Conservation (phyloP, 371 early-diverging fungal species). For the Mortierella sp. region DNA sequence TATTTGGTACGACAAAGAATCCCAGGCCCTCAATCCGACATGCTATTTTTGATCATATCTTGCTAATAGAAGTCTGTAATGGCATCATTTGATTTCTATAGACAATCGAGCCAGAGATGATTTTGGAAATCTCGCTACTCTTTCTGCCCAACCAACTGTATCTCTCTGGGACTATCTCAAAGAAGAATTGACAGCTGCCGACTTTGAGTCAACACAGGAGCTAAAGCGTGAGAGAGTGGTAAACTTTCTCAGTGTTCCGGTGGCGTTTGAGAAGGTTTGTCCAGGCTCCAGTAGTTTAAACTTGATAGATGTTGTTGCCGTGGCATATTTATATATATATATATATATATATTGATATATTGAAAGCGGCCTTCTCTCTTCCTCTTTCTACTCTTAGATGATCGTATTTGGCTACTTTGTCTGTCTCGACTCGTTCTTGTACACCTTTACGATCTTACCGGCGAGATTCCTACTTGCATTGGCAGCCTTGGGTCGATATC, state of each 20-base stretch:
- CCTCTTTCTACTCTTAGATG: slow-evolving; percentile 35
- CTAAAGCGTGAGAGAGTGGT: slow-evolving; percentile 85
- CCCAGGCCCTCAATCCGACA: no score
- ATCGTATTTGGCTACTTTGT: slow-evolving; percentile 91
- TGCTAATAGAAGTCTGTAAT: not conserved
- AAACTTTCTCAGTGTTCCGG: slow-evolving; percentile 85
- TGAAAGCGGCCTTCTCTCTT: no score
- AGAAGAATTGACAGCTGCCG: slow-evolving; percentile 77
- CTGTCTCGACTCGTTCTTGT: slow-evolving; percentile 93
- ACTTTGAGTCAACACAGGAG: slow-evolving; percentile 79
- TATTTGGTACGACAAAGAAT: slow-evolving; percentile 15
- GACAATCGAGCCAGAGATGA: not conserved
- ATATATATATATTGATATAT: no score
- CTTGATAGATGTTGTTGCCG: not conserved
- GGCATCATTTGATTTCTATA: not conserved
- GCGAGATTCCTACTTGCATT: slow-evolving; percentile 83
- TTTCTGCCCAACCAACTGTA: slow-evolving; percentile 21
- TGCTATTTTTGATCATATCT: no score
- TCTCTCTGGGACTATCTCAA: slow-evolving; percentile 69
- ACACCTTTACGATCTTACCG: slow-evolving; percentile 94
- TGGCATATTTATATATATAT: not conserved
- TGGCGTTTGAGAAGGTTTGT: slow-evolving; percentile 81
- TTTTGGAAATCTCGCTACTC: slow-evolving; percentile 29
- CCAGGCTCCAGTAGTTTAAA: not conserved
- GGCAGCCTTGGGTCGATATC: slow-evolving; percentile 54